These are phyloP conservation scores for Colletotrichum salicis DNA, from an alignment of 2,329 filamentous ascomycete genomes.

Conservation along the genomic window DNA sequence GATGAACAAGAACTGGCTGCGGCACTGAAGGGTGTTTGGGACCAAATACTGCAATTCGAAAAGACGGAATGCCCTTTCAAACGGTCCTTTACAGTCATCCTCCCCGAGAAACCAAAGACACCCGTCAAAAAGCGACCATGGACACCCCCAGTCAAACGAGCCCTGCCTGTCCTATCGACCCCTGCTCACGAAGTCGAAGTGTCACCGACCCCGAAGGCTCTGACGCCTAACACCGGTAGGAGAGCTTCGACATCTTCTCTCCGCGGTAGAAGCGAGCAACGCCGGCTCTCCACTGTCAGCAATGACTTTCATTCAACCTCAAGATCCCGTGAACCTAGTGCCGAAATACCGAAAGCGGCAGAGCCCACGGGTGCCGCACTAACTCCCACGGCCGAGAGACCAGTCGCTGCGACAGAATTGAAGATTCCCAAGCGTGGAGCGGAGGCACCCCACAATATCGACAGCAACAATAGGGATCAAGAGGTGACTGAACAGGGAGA, in stretches of 20 bases:
- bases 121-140: slow-evolving; percentile 76
- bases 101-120: slow-evolving; percentile 75
- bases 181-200: slow-evolving; percentile 48
- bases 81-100: slow-evolving; percentile 77
- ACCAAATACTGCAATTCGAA: slow-evolving; percentile 83
- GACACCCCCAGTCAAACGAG: slow-evolving; percentile 57
- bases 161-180: slow-evolving; percentile 49
- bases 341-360: background rate
- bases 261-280: slow-evolving; percentile 22
- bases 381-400: background rate
- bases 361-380: background rate
- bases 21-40: slow-evolving; percentile 75
- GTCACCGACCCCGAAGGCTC: slow-evolving; percentile 30
- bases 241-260: slow-evolving; percentile 25
- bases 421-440: background rate
- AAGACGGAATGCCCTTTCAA: slow-evolving; percentile 89
- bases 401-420: background rate
- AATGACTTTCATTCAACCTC: slow-evolving; percentile 23
- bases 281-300: slow-evolving; percentile 27
- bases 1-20: slow-evolving; percentile 73
- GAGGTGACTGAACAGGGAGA: background rate
- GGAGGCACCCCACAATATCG: background rate
- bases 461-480: background rate
- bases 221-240: slow-evolving; percentile 24
- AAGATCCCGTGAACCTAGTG: slow-evolving; percentile 16